Conservation (phyloP, 2,329 filamentous ascomycete genomes). For the Drechslerella dactyloides region DNA sequence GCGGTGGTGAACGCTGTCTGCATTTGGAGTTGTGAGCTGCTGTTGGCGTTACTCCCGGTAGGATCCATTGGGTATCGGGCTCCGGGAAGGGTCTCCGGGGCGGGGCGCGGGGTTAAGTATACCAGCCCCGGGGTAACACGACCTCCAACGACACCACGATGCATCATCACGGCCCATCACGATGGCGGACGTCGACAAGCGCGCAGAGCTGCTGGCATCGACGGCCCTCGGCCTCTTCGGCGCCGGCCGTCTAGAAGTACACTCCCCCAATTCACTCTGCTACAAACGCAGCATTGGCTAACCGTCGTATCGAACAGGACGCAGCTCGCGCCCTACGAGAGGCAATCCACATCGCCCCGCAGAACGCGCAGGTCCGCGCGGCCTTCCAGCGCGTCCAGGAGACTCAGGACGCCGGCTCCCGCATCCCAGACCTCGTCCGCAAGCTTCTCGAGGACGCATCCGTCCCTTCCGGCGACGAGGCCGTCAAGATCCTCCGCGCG, state of each 20-base stretch:
- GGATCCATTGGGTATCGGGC: too few relatives aligned
- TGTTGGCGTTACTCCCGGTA: too few relatives aligned
- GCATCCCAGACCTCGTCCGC: constrained; percentile 51
- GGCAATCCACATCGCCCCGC: constrained; percentile 54
- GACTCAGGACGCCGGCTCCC: constrained; percentile 51
- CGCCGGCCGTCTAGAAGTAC: constrained; percentile 52
- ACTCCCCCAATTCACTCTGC: constrained; percentile 8
- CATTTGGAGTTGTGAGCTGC: too few relatives aligned
- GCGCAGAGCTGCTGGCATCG: constrained; percentile 52
- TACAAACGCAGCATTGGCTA: not conserved
- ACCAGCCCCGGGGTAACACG: too few relatives aligned
- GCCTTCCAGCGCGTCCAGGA: constrained; percentile 54
- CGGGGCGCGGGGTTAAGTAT: not conserved
- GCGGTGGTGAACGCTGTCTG: too few relatives aligned
- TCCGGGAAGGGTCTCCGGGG: not conserved
- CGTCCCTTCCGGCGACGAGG: constrained; percentile 49
- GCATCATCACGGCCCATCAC: not conserved
- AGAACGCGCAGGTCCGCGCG: constrained; percentile 52
- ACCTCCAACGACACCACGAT: constrained; percentile 3
- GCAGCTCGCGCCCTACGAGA: constrained; percentile 54
- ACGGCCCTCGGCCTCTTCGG: constrained; percentile 53
- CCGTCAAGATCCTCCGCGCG: constrained; percentile 49
- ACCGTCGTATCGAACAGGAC: constrained; percentile 48
- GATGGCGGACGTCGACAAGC: constrained; percentile 36
- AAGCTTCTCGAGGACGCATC: constrained; percentile 52